Evolutionary conservation across 2,329 filamentous ascomycete genomes (phyloP), one percentile per base, ranked within the genome.

Genomic region (Monilinia aucupariae): DNA sequence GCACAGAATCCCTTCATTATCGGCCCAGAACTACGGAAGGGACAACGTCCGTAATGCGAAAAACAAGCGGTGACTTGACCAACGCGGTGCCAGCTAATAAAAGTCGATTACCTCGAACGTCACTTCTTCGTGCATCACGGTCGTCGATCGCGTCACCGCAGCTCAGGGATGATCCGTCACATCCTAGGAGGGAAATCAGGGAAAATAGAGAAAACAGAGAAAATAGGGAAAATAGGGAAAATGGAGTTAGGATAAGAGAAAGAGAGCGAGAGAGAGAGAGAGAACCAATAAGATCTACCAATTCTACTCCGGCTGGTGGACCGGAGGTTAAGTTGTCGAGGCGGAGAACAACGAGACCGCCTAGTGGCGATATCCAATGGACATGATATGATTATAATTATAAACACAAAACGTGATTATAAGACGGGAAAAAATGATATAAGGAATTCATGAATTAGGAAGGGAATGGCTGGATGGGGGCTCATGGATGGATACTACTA

Each of bases 361-460:
- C 72, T 25, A 74, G 72, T 66, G 71, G 71, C 20, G 72, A 74
- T 62, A 71, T 72, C 20, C 73, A 73, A 58, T 74, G 72, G 72
- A 71, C 72, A 59, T 73, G 64, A 73, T 10, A 58, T 62, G 32
- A 41, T 48, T 17, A 39, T 39, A 22, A n/a, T 32, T 41, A 39
- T 30, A 20, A 27, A 22, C 41, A 22, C 20, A 32, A 62, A 9
- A 45, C 20, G n/a, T 47, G 27, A 58, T 20, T 22, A 32, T 17
- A 12, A 15, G 37, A 39, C 15, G 15, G 13, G 37, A 39, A 39
- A 39, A 39, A 12, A 47, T 41, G 22, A 34, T 54, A 62, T 49
- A 20, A 56, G 22, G 32, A 4, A 47, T 48, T 5, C 13, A 49
- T 39, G 51, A 25, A 30, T 50, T 22, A 22, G 34, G 13, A 56